phyloP scores from a whole-genome alignment of 169 alveolate genomes.

The Miamiensis avidus region DNA sequence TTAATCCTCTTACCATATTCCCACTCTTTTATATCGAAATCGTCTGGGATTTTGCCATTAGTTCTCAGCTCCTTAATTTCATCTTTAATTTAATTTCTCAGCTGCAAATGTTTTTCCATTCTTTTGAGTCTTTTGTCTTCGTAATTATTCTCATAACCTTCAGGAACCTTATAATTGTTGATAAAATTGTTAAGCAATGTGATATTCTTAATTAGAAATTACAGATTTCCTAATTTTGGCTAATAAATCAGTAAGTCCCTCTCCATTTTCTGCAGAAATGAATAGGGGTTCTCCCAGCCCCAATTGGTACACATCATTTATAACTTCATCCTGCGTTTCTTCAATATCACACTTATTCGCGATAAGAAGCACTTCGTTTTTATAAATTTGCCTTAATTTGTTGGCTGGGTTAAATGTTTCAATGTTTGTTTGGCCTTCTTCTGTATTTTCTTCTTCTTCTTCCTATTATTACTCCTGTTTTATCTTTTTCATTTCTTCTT shows the following conservation, averaged over 20 bases:
- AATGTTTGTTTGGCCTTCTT: conserved; percentile 10
- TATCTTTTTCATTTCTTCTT: background rate
- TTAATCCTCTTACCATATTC: background rate
- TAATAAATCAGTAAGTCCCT: conserved; percentile 65
- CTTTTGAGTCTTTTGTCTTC: conserved; percentile 52
- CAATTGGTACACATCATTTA: conserved; percentile 58
- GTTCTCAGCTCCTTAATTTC: conserved; percentile 46
- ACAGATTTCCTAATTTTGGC: conserved; percentile 10
- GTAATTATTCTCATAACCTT: conserved; percentile 20
- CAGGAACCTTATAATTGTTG: conserved; percentile 46
- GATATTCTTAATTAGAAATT: background rate
- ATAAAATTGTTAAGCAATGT: too few species aligned
- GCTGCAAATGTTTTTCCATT: conserved; percentile 40
- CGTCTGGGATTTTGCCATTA: conserved; percentile 29
- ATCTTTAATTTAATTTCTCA: conserved; percentile 30
- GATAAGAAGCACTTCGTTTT: conserved; percentile 7
- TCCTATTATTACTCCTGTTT: conserved; percentile 9
- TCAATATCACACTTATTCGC: conserved; percentile 69
- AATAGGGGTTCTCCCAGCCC: conserved; percentile 70
- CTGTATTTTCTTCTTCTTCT: background rate
- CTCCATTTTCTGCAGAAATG: conserved; percentile 75
- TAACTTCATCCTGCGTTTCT: conserved; percentile 23
- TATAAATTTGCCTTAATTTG: background rate
- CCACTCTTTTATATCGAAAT: conserved; percentile 56
- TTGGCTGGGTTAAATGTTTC: background rate